Percentiles rank a stretch among this genome's conserved stretches.
Conservation (phyloP, 2,329 filamentous ascomycete genomes). For the Ophiostoma sp. region DNA sequence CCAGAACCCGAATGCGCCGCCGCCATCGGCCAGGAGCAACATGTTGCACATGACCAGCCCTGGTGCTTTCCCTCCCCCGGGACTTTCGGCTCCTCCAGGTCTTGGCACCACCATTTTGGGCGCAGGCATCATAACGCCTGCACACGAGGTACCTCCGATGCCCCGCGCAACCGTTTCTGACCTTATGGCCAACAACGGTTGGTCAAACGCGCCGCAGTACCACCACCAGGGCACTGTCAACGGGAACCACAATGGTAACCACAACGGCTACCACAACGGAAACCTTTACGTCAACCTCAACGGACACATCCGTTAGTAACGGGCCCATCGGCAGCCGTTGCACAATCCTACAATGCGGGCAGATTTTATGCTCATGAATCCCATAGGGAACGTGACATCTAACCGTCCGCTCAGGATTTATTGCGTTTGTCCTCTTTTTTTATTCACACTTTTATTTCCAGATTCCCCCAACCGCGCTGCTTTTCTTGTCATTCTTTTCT, state of each 20-base stretch:
- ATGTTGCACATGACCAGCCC: background rate
- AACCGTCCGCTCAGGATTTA: background rate
- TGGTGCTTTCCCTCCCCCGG: conserved; percentile 65
- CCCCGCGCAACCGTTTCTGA: background rate
- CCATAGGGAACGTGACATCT: background rate
- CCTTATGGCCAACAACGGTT: background rate
- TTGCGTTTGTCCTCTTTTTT: background rate
- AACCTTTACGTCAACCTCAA: too few relatives aligned
- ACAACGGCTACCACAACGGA: too few relatives aligned
- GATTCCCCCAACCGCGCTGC: background rate
- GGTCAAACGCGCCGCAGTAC: background rate
- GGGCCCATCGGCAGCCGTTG: background rate
- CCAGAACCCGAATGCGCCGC: conserved; percentile 55
- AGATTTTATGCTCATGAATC: background rate
- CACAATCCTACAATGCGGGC: background rate
- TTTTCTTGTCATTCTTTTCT: background rate
- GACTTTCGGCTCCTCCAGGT: conserved; percentile 73
- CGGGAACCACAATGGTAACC: background rate
- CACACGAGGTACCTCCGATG: background rate
- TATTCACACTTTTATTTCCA: background rate
- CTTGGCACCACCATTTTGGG: conserved; percentile 45
- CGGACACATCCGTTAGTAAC: background rate
- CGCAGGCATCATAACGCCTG: background rate
- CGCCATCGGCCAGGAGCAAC: conserved; percentile 28
- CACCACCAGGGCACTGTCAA: background rate